Evolutionary conservation across 163 green algal genomes (phyloP).

Genomic region (Scenedesmus sp.): DNA sequence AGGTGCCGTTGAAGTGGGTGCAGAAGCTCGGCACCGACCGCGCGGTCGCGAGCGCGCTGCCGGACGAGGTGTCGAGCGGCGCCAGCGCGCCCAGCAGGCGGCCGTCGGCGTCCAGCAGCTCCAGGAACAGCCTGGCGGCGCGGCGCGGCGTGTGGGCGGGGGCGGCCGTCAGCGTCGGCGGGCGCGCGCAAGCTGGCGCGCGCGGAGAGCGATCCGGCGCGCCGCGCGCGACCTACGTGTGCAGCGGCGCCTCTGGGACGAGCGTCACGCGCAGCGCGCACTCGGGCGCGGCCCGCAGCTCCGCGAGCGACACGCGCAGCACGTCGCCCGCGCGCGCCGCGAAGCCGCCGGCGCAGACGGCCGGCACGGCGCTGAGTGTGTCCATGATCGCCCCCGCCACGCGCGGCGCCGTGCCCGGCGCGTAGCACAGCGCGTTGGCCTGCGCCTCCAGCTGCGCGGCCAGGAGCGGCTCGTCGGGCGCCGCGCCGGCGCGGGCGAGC

Average conservation of each 20-base stretch:
- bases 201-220: too few species aligned
- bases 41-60: neutral
- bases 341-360: conserved; percentile 19
- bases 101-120: neutral
- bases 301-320: conserved; percentile 21
- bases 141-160: too few species aligned
- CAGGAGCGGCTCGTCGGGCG: too few species aligned
- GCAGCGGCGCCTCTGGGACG: conserved; percentile 10
- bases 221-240: conserved; percentile 5
- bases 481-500: too few species aligned
- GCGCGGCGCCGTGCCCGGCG: neutral
- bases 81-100: neutral
- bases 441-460: too few species aligned
- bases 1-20: conserved; percentile 16
- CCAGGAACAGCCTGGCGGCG: neutral
- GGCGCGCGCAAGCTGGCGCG: too few species aligned
- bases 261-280: conserved; percentile 25
- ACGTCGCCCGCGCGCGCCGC: too few species aligned
- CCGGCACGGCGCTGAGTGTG: neutral
- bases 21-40: conserved; percentile 17
- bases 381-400: neutral
- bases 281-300: conserved; percentile 3
- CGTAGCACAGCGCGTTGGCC: conserved; percentile 17
- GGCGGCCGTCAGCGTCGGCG: too few species aligned
- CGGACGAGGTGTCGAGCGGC: conserved; percentile 13